Evolutionary conservation across 2,329 filamentous ascomycete genomes (phyloP).

Genomic region (Magnaporthiopsis poae): DNA sequence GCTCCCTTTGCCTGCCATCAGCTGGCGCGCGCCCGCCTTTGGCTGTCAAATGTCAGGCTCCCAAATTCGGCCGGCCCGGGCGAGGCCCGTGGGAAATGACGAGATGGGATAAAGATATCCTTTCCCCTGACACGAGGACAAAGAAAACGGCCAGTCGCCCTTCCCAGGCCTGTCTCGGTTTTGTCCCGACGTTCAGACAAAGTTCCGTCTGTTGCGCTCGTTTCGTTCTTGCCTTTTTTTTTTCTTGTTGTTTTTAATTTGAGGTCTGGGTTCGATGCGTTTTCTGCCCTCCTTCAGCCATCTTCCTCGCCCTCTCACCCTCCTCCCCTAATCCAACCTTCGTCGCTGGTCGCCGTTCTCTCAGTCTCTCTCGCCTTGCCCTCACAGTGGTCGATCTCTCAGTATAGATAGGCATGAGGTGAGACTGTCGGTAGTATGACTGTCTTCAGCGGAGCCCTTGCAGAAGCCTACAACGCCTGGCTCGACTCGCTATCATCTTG

Average conservation of each 20-base stretch:
- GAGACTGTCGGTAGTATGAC: constrained; percentile 2
- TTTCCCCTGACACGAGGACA: background rate
- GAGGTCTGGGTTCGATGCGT: background rate
- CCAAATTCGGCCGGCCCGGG: background rate
- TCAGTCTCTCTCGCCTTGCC: constrained; percentile 9
- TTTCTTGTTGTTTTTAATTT: constrained; percentile 4
- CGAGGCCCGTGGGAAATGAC: background rate
- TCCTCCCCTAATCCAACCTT: background rate
- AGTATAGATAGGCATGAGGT: constrained; percentile 12
- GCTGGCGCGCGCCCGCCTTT: background rate
- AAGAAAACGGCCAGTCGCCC: background rate
- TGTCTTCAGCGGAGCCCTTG: constrained; percentile 22
- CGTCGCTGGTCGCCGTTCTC: constrained; percentile 1
- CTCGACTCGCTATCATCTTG: constrained; percentile 36
- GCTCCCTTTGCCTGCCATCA: background rate
- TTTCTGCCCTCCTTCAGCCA: background rate
- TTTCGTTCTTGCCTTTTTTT: constrained; percentile 9
- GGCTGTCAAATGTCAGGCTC: constrained; percentile 4
- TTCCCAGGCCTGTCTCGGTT: background rate
- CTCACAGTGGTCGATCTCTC: constrained; percentile 10
- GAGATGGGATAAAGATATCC: constrained; percentile 6
- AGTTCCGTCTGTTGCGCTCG: background rate
- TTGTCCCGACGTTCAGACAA: background rate
- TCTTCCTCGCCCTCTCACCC: background rate
- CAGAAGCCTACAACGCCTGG: constrained; percentile 36